phyloP scores from a whole-genome alignment of 2,329 filamentous ascomycete genomes.

The Phialophora tarda region DNA sequence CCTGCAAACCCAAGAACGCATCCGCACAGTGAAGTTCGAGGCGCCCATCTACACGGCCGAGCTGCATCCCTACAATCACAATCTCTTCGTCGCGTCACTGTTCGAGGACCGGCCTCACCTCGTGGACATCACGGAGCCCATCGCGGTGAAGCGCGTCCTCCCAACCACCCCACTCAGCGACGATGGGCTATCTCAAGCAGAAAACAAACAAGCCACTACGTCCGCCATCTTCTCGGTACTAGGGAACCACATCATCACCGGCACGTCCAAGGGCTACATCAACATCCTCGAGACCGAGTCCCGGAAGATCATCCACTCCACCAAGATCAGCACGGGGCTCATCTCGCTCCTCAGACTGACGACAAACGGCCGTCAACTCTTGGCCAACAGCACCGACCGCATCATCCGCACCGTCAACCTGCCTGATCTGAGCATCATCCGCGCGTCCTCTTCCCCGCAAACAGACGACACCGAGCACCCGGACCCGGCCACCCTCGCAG shows the following conservation, averaged over 20 bases:
- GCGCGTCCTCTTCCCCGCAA: constrained; percentile 25
- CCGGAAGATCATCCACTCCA: constrained; percentile 83
- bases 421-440: constrained; percentile 67
- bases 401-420: constrained; percentile 92
- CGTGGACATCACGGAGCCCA: constrained; percentile 74
- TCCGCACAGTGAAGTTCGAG: constrained; percentile 87
- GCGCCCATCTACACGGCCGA: constrained; percentile 96
- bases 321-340: constrained; percentile 82
- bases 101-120: constrained; percentile 92
- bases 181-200: constrained; percentile 63
- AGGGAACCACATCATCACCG: constrained; percentile 87
- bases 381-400: constrained; percentile 92
- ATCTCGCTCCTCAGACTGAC: constrained; percentile 87
- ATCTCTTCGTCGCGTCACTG: constrained; percentile 85
- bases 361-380: constrained; percentile 79
- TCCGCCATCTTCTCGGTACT: constrained; percentile 85
- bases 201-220: constrained; percentile 93
- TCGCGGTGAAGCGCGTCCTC: constrained; percentile 75
- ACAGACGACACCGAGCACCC: constrained; percentile 61
- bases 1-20: constrained; percentile 71
- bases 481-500: constrained; percentile 65
- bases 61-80: constrained; percentile 85
- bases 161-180: constrained; percentile 82
- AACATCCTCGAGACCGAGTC: constrained; percentile 90
- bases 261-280: constrained; percentile 93